These are phyloP conservation scores for Dalbergia cultrata DNA, from an alignment of 306 rosid species.

Conservation along the genomic window DNA sequence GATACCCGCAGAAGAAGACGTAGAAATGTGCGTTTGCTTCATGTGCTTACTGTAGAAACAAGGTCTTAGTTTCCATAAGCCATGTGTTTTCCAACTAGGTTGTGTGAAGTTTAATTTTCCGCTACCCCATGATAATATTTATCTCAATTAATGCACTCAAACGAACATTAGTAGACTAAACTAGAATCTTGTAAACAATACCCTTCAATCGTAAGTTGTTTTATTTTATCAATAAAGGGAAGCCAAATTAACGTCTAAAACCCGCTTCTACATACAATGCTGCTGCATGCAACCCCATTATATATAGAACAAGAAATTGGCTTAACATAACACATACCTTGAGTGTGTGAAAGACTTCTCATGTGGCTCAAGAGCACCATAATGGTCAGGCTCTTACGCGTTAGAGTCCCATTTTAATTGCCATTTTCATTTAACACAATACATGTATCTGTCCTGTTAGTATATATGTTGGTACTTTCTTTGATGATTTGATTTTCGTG, in stretches of 20 bases:
- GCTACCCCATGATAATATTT: constrained; percentile 12
- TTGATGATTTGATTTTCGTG: too few relatives aligned
- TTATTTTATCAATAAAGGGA: constrained; percentile 47
- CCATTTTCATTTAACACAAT: not conserved
- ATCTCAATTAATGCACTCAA: constrained; percentile 31
- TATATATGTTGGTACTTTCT: too few relatives aligned
- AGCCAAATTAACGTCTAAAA: constrained; percentile 40
- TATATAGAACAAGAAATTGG: constrained; percentile 40
- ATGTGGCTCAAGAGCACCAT: constrained; percentile 11
- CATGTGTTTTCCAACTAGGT: constrained; percentile 58
- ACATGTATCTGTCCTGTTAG: not conserved
- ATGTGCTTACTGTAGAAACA: constrained; percentile 49
- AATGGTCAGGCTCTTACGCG: constrained; percentile 40
- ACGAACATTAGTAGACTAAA: not conserved
- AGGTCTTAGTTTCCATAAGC: constrained; percentile 43
- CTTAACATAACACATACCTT: not conserved
- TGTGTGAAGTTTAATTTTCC: constrained; percentile 51
- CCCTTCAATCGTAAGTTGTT: constrained; percentile 24
- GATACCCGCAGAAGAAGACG: constrained; percentile 28
- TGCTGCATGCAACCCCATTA: constrained; percentile 24
- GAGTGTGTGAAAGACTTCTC: not conserved
- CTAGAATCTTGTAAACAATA: constrained; percentile 7
- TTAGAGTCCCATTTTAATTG: not conserved
- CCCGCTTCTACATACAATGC: constrained; percentile 22
- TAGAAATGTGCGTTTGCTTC: constrained; percentile 41